Evolutionary conservation across 2,329 filamentous ascomycete genomes (phyloP).

Genomic region (Colletotrichum sp.): DNA sequence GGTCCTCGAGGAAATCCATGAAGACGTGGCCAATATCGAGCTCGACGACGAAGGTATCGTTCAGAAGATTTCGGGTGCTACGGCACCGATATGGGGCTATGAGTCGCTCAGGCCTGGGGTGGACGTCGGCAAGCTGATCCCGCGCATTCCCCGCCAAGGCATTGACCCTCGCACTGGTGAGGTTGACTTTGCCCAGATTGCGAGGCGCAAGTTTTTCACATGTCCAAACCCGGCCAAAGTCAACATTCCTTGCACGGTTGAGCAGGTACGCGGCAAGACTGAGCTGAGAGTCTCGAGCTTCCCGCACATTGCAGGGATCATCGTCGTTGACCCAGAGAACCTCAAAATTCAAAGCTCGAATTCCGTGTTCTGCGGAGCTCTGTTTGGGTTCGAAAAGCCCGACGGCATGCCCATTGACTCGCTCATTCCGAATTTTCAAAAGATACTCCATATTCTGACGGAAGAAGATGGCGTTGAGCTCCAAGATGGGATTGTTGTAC

Average conservation of each 20-base stretch:
- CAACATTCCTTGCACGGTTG: conserved; percentile 84
- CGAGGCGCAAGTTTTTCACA: conserved; percentile 79
- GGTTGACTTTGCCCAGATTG: conserved; percentile 78
- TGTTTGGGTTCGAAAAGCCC: conserved; percentile 88
- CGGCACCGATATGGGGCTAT: conserved; percentile 85
- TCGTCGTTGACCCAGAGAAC: conserved; percentile 82
- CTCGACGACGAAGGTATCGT: conserved; percentile 81
- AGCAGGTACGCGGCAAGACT: conserved; percentile 70
- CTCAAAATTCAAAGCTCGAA: conserved; percentile 91
- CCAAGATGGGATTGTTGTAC: conserved; percentile 93
- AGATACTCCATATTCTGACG: conserved; percentile 78
- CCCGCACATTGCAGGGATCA: conserved; percentile 95
- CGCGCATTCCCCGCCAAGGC: conserved; percentile 78
- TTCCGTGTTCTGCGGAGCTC: conserved; percentile 87
- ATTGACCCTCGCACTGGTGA: conserved; percentile 73
- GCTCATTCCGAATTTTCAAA: conserved; percentile 86
- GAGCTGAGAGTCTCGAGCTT: conserved; percentile 90
- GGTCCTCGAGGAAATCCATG: conserved; percentile 97
- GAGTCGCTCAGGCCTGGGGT: conserved; percentile 70
- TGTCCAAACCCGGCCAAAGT: conserved; percentile 78
- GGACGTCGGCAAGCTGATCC: conserved; percentile 79
- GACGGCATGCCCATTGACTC: conserved; percentile 81
- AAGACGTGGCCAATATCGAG: conserved; percentile 81
- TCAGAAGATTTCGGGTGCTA: conserved; percentile 73
- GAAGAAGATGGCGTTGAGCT: conserved; percentile 86